Evolutionary conservation across 2,329 filamentous ascomycete species (phyloP), one percentile per base, ranked within the genome.

Genomic region (Fusarium redolens): DNA sequence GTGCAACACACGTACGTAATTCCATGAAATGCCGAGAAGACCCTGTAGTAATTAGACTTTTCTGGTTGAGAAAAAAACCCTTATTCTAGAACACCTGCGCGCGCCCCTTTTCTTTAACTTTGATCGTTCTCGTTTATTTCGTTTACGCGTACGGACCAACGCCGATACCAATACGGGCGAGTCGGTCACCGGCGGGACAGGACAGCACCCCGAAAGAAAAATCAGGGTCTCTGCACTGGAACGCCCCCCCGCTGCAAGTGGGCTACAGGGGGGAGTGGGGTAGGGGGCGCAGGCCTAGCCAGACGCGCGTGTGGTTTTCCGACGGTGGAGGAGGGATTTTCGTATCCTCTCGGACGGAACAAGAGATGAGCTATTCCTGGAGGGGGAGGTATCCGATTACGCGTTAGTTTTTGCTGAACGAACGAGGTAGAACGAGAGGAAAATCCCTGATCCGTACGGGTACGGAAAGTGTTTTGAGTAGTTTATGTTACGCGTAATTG

Each of bases 361-460:
- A 35, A 43, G 18, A 43, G 4, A 30, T 30, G 47, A 50, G 47
- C 61, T 64, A 64, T 33, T 35, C 61, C 59, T 47, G 40, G 37
- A 45, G 57, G 52, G 64, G 64, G 64, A 52, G 28, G 52, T 37
- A 41, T 52, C 64, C 62, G 52, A 67, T 67, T 67, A 67, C 64
- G 64, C 52, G 62, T 66, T 47, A 56, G 37, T 35, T 30, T 37
- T 35, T 56, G 28, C 43, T 20, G 31, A 20, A 15, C 18, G 17
- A 33, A 31, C n/a, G 48, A 37, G 48, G 30, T 28, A 51, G n/a
- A 33, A 12, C 45, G 45, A 48, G 45, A 50, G 30, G 28, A 15
- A 35, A 10, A 45, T 45, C 43, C 43, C 43, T 33, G n/a, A 30
- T 35, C 14, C 33, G 40, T 57, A 64, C 35, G 28, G 22, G 35